Percentiles rank a stretch among this genome's conserved stretches.
These are phyloP conservation scores for Malassezia pachydermatis DNA, from an alignment of 1,284 basidiomycete genomes.

Conservation along the genomic window DNA sequence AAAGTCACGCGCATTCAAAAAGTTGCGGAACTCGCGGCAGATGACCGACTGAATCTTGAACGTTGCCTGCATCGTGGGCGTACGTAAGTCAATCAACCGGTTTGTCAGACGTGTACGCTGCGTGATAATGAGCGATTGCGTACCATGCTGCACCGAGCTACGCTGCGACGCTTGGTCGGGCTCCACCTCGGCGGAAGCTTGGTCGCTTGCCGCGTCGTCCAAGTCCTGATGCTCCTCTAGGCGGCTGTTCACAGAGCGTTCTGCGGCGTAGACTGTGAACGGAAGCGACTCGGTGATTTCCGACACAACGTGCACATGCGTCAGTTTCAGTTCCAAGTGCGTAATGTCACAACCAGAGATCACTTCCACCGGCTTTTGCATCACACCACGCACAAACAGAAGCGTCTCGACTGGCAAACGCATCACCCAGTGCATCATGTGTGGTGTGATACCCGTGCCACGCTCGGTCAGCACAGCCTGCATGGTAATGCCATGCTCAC, in stretches of 20 bases:
- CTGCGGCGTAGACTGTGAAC: constrained; percentile 41
- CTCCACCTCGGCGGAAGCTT: constrained; percentile 12
- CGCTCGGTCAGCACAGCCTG: constrained; percentile 35
- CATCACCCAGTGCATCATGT: constrained; percentile 42
- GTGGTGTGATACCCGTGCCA: constrained; percentile 22
- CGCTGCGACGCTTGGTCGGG: neutral
- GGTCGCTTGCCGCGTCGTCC: constrained; percentile 1
- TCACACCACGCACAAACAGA: constrained; percentile 30
- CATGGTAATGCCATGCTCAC: constrained; percentile 34
- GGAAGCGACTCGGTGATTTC: constrained; percentile 29
- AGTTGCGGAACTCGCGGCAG: constrained; percentile 36
- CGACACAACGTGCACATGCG: constrained; percentile 31
- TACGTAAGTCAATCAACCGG: constrained; percentile 39
- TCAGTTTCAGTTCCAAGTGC: constrained; percentile 35
- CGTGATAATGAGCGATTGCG: constrained; percentile 23
- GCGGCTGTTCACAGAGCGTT: constrained; percentile 25
- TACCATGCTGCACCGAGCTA: constrained; percentile 9
- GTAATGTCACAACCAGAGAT: constrained; percentile 32
- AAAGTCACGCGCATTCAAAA: constrained; percentile 29
- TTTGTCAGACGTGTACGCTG: constrained; percentile 38
- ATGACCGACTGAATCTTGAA: constrained; percentile 40
- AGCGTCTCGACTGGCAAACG: constrained; percentile 34
- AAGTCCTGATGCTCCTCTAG: constrained; percentile 21
- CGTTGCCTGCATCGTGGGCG: constrained; percentile 37
- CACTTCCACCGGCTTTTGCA: constrained; percentile 31